Conservation (phyloP, 2,329 filamentous ascomycete species). For the Periconia macrospinosa region DNA sequence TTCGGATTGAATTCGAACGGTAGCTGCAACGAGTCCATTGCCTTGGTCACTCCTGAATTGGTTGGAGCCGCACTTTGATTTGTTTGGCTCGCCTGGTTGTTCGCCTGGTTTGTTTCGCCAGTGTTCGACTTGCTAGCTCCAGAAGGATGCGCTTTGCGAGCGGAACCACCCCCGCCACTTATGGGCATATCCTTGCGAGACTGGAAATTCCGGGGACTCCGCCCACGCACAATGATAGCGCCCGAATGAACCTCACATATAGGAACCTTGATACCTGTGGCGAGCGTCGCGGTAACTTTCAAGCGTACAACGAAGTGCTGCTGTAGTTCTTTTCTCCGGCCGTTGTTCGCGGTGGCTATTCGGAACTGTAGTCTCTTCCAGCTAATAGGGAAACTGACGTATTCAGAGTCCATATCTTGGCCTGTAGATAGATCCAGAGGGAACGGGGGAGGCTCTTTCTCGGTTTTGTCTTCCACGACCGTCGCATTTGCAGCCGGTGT, state of each 20-base stretch:
- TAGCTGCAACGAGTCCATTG: slow-evolving; percentile 42
- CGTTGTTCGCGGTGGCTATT: slow-evolving; percentile 95
- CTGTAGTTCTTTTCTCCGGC: slow-evolving; percentile 88
- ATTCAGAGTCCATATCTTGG: slow-evolving; percentile 76
- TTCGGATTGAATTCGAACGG: slow-evolving; percentile 46
- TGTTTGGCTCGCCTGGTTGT: slow-evolving; percentile 29
- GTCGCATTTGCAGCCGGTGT: slow-evolving; percentile 80
- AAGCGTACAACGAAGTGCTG: slow-evolving; percentile 92
- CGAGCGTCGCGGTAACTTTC: slow-evolving; percentile 80
- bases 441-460: slow-evolving; percentile 85
- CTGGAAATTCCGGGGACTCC: slow-evolving; percentile 93
- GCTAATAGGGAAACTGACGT: slow-evolving; percentile 86
- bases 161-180: slow-evolving; percentile 74
- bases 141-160: slow-evolving; percentile 61
- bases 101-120: slow-evolving; percentile 35
- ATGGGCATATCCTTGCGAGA: slow-evolving; percentile 90
- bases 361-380: slow-evolving; percentile 94
- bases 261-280: slow-evolving; percentile 79
- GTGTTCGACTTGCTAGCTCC: slow-evolving; percentile 42
- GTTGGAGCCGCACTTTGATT: slow-evolving; percentile 17
- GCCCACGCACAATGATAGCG: slow-evolving; percentile 88
- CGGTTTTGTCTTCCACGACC: slow-evolving; percentile 63
- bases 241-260: slow-evolving; percentile 84
- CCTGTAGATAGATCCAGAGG: slow-evolving; percentile 69
- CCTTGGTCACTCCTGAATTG: slow-evolving; percentile 26